Evolutionary conservation across 2,329 filamentous ascomycete species (phyloP), one percentile per base, ranked within the genome.

Genomic region (Tolypocladium sp.): DNA sequence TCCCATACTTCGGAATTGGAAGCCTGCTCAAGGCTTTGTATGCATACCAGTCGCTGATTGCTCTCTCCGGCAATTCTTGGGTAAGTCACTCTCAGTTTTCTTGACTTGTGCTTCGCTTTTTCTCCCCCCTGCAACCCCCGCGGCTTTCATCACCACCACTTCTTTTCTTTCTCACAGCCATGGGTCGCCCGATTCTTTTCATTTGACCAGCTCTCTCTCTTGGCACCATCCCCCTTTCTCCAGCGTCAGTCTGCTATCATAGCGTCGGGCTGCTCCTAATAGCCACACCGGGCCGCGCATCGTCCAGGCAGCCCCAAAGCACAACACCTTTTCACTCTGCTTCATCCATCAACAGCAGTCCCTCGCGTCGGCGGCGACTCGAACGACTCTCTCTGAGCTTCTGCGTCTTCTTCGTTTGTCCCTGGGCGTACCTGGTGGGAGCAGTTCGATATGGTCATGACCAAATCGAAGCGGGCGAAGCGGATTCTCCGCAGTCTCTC

Each of bases 1-100:
- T 58, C 57, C 44, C 49, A 27, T 56, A 57, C 44, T n/a, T 59
- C 59, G 55, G 42, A 62, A 54, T 68, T 70, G 63, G 63, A 63
- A 64, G 63, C 59, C 64, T 62, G 41, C 53, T 57, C 58, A 59
- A 62, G 65, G 61, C 59, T 67, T 70, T 75, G 67, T 76, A 77
- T 76, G 71, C 63, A 69, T 77, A 76, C 66, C 64, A 60, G 59
- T 71, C 69, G 69, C 68, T 69, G 66, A 69, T 72, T 70, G 67
- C 68, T 69, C 59, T 65, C 61, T 57, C 61, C 64, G 64, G 61
- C 64, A 64, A 58, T 63, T 67, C 63, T 65, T 66, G 59, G 63
- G 71, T 73, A 67, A 71, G 69, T 70, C 57, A 59, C 59, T 65
- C 60, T 63, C 62, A 57, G 49, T 62, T 59, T 57, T 25, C 37